A percentile compares a stretch with the other conserved stretches of the same genome.
Evolutionary conservation across 768 basidiomycete species (phyloP).

Genomic region (Xerocomus spinulosus): DNA sequence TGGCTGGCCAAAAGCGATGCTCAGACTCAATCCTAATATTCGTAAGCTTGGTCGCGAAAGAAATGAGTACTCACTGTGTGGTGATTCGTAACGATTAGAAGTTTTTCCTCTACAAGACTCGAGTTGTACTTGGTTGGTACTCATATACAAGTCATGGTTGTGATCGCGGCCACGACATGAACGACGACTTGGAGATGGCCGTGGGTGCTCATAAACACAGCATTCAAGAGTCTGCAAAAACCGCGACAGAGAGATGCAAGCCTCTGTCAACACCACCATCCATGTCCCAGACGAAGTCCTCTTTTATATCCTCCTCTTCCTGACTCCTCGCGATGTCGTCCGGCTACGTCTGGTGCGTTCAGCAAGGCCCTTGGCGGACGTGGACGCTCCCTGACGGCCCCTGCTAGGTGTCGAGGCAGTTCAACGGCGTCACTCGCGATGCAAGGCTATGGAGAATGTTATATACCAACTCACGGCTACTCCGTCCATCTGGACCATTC

Average conservation of each 20-base stretch:
- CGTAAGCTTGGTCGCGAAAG: neutral
- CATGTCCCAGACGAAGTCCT: conserved; percentile 19
- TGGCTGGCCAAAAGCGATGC: conserved; percentile 1
- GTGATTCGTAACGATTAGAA: too few relatives aligned
- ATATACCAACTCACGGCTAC: conserved; percentile 13
- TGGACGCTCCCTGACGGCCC: neutral
- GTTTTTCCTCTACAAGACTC: too few relatives aligned
- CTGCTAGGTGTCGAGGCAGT: conserved; percentile 18
- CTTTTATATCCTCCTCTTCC: conserved; percentile 10
- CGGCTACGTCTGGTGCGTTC: conserved; percentile 15
- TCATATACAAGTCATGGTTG: too few relatives aligned
- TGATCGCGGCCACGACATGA: too few relatives aligned
- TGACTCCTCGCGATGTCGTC: conserved; percentile 14
- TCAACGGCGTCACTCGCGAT: conserved; percentile 14
- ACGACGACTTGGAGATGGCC: too few relatives aligned
- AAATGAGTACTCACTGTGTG: too few relatives aligned
- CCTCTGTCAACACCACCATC: conserved; percentile 1
- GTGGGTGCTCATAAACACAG: neutral
- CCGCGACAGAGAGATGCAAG: conserved; percentile 7
- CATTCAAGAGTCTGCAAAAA: neutral
- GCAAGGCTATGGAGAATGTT: conserved; percentile 16
- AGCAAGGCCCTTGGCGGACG: neutral
- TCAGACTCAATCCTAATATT: conserved; percentile 8
- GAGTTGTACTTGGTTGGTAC: neutral
- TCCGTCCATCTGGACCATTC: conserved; percentile 23